Percentiles rank a stretch among this genome's conserved stretches.
These are phyloP conservation scores for Fusarium praegraminearum DNA, from an alignment of 2,329 filamentous ascomycete species.

Conservation along the genomic window DNA sequence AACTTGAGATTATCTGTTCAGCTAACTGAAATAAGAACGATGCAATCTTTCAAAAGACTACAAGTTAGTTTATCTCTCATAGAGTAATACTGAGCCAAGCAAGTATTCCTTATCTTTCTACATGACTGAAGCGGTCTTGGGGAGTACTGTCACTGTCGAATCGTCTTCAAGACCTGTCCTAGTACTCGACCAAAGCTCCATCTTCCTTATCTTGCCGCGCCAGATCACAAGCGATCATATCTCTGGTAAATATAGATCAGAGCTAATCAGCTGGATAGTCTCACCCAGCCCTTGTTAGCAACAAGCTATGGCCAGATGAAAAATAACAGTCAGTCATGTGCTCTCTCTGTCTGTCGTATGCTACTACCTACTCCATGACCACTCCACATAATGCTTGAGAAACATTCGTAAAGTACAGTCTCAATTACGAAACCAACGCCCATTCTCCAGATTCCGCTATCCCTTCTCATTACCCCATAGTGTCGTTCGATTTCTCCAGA, in stretches of 20 bases:
- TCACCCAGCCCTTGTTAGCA: background rate
- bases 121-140: background rate
- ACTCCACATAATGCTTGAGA: background rate
- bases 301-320: background rate
- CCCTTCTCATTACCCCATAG: conserved; percentile 24
- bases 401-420: conserved; percentile 14
- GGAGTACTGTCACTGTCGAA: background rate
- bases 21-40: background rate
- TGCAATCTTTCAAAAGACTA: background rate
- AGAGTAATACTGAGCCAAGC: background rate
- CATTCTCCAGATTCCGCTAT: conserved; percentile 18
- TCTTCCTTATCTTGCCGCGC: background rate
- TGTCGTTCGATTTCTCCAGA: conserved; percentile 16
- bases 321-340: conserved; percentile 19
- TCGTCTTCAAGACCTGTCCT: background rate
- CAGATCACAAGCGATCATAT: background rate
- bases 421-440: conserved; percentile 26
- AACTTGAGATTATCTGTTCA: background rate
- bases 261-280: background rate
- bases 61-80: background rate
- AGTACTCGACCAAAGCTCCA: background rate
- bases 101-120: background rate
- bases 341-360: background rate
- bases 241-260: background rate
- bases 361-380: background rate